Conservation (phyloP, 192 early-diverging fungal genomes). For the Linnemannia schmuckeri region DNA sequence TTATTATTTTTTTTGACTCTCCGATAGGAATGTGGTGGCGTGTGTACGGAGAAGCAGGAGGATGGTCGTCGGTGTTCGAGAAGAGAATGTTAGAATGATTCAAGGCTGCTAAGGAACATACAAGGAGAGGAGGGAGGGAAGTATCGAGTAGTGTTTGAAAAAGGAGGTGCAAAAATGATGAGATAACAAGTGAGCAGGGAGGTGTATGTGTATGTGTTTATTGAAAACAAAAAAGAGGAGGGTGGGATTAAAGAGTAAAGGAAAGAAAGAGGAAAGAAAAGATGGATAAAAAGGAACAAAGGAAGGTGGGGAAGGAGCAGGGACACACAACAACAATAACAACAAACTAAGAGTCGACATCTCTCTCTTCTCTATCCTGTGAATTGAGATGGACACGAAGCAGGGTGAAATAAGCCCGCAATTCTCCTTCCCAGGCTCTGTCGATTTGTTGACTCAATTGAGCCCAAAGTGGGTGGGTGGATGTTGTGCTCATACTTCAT, state of each 20-base stretch:
- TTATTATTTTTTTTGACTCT: slow-evolving; percentile 1
- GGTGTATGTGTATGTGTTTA: background rate
- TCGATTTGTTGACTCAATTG: too few relatives aligned
- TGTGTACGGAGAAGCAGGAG: background rate
- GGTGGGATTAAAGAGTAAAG: background rate
- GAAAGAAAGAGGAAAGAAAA: background rate
- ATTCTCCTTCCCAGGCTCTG: too few relatives aligned
- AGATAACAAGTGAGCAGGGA: background rate
- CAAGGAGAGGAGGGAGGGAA: too few relatives aligned
- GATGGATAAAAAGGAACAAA: background rate
- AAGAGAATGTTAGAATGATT: background rate
- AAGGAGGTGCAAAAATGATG: background rate
- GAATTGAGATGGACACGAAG: too few relatives aligned
- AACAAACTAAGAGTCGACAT: too few relatives aligned
- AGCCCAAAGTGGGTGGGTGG: too few relatives aligned
- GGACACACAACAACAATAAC: too few relatives aligned
- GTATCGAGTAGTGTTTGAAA: background rate
- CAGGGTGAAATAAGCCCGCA: too few relatives aligned
- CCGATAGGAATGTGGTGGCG: background rate
- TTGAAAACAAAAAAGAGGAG: background rate
- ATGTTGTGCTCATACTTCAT: too few relatives aligned
- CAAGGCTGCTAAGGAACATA: too few relatives aligned
- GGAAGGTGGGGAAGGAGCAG: background rate
- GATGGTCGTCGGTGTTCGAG: background rate
- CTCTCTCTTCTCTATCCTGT: too few relatives aligned